A percentile compares a stretch with the other conserved stretches of the same genome.
These are phyloP conservation scores for Boletellus ananas DNA, from an alignment of 768 basidiomycete species.

Conservation along the genomic window DNA sequence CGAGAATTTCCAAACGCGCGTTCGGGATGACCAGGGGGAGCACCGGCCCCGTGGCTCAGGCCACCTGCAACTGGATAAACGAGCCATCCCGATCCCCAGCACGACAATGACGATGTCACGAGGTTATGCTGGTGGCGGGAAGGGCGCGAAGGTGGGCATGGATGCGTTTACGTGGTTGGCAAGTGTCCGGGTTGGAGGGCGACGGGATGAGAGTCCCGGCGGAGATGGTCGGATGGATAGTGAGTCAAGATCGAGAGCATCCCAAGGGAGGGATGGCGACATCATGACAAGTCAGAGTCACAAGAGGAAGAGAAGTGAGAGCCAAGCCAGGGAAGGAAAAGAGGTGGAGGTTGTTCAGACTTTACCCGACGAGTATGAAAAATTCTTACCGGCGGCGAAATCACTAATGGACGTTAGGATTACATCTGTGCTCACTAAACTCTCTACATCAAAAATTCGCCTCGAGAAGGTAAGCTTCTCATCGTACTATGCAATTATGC, in stretches of 20 bases:
- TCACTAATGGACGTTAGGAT: conserved; percentile 43
- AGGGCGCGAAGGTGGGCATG: conserved; percentile 58
- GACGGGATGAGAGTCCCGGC: conserved; percentile 54
- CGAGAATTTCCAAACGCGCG: conserved; percentile 11
- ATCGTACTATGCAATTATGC: conserved; percentile 1
- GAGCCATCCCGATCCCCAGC: conserved; percentile 22
- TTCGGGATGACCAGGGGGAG: conserved; percentile 15
- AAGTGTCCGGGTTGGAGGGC: conserved; percentile 62
- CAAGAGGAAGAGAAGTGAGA: conserved; percentile 46
- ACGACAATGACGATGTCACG: conserved; percentile 44
- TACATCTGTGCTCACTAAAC: conserved; percentile 64
- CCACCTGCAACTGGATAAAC: conserved; percentile 13
- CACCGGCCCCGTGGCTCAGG: conserved; percentile 1
- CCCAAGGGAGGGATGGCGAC: conserved; percentile 20
- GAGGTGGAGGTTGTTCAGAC: conserved; percentile 42
- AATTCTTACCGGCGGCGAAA: neutral
- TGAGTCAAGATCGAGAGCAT: conserved; percentile 40
- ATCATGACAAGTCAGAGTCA: conserved; percentile 5
- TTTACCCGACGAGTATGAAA: conserved; percentile 69
- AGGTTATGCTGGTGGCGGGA: conserved; percentile 44
- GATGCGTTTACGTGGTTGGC: conserved; percentile 71
- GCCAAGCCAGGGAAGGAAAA: conserved; percentile 32
- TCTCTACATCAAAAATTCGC: conserved; percentile 67
- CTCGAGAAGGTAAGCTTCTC: conserved; percentile 70
- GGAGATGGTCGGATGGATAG: conserved; percentile 46